Evolutionary conservation across 2,329 filamentous ascomycete species (phyloP), one percentile per base, ranked within the genome.

Genomic region (Sporothrix curviconia): DNA sequence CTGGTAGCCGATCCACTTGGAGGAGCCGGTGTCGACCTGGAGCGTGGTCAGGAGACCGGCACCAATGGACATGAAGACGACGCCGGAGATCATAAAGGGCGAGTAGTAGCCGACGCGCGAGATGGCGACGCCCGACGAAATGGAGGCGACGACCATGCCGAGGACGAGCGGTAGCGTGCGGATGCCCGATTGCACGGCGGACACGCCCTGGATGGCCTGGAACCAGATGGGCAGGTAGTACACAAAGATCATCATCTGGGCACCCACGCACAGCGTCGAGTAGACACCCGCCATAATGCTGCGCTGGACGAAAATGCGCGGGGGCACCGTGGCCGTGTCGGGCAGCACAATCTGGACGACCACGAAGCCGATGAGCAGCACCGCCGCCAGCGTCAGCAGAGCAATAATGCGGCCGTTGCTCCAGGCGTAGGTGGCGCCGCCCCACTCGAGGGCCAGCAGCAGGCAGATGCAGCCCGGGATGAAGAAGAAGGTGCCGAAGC

Each of bases 361-460:
- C n/a, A 68, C 57, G 52, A 71, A 73, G 7, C 30, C 55, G 11
- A 58, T 9, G 12, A 69, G 62, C 24, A 69, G 65, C 11, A 71
- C 62, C 15, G 46, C 57, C 32, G 44, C 61, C 12, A 69, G 51
- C 39, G 67, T 63, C 17, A 73, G 62, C 8, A 73, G 65, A 6
- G 63, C 65, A 34, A 72, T 67, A 59, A 72, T 67, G 42, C 67
- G 66, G 9, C 62, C 66, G 55, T 60, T 63, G 32, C 60, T 60
- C 71, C 71, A 73, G 1, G 63, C 36, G 55, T 72, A 69, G 39
- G 64, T 66, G 15, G 61, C 66, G 15, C 70, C 71, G 55, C 71
- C 71, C 74, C 73, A 77, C 59, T 76, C 72, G 14, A 78, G 67
- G 8, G 75, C 75, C 22, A 78, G 66, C 4, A 77, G 63, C 12